Evolutionary conservation across 768 basidiomycete genomes (phyloP), one percentile per base, ranked within the genome.

Genomic region (Phaeotremella fagi): DNA sequence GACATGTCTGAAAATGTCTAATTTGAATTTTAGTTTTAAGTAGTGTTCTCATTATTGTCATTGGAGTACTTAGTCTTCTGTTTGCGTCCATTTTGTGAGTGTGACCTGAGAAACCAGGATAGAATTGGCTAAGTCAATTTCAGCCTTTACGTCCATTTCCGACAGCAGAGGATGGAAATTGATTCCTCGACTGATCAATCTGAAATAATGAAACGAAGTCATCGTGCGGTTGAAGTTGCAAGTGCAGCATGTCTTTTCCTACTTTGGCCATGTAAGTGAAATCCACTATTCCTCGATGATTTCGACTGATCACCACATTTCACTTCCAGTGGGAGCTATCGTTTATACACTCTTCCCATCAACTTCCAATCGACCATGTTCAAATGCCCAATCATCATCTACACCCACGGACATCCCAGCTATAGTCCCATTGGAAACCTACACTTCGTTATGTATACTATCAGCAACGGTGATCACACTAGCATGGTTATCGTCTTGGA

Each of bases 261-360:
- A 2, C 47, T 67, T 11, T 70, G 68, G 68, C 68, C 68, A 25
- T 27, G 67, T 69, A 45, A 54, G 64, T 62, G n/a, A n/a, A n/a
- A n/a, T n/a, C n/a, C n/a, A n/a, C 23, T 16, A 18, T 53, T 6
- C 18, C 7, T 26, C 4, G 44, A 45, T 25, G 28, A 50, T 28
- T 7, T 20, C 20, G 23, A 43, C 5, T 51, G 49, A 36, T 18
- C 24, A 3, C 11, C 31, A 24, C 29, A 46, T 22, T 29, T 26
- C 18, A 29, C 22, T 29, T 38, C 7, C 47, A 63, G 61, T 63
- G 33, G 54, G 61, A 2, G 68, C 68, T 3, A 64, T 67, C 15
- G 41, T 56, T n/a, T 70, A 57, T 51, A 66, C 68, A 7, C 52
- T 70, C 6, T 59, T 57, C 52, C 68, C 68, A 18, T 53, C 68